Evolutionary conservation across 768 basidiomycete genomes (phyloP), one percentile per base, ranked within the genome.

Genomic region (Lentinula sp.): DNA sequence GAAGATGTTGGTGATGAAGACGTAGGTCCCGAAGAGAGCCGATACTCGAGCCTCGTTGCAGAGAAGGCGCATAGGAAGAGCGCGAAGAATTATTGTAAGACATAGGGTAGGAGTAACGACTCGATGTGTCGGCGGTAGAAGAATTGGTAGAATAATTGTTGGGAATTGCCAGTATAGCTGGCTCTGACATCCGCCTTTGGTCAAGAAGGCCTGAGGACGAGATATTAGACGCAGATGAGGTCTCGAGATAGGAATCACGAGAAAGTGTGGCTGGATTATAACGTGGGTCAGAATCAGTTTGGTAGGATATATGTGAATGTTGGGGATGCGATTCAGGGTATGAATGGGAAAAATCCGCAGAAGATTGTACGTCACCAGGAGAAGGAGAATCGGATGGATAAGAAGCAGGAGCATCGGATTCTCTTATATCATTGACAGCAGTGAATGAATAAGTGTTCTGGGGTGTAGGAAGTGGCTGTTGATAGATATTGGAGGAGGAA

Each of bases 111-210:
- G 74, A 59, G 58, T 71, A 50, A 60, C 66, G 60, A 51, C 50
- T 36, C 6, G 50, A 51, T 20, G 46, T 18, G 46, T 23, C 46
- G 28, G 28, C 1, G 15, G 7, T 32, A 15, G 55, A 39, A 61
- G 72, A 72, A 43, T 72, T 58, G 59, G 75, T 58, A 48, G 75
- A 68, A 56, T 72, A 63, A 45, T 74, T 64, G 68, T 82, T 77
- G 57, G 77, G 64, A 69, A 75, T 76, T 65, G 76, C 67, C 62
- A 80, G 76, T 63, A 81, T 74, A 59, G 82, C 73, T 51, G 86
- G 85, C 69, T 87, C 86, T 67, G 86, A 88, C 83, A 87, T 85
- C 71, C 86, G 83, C 68, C 86, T 78, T 57, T 84, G 83, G 74
- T 85, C 85, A 61, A 81, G 72, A 64, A 77, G 69, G 61, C 74